Evolutionary conservation across 768 basidiomycete species (phyloP).

Genomic region (Coprinopsis strossmayeri): DNA sequence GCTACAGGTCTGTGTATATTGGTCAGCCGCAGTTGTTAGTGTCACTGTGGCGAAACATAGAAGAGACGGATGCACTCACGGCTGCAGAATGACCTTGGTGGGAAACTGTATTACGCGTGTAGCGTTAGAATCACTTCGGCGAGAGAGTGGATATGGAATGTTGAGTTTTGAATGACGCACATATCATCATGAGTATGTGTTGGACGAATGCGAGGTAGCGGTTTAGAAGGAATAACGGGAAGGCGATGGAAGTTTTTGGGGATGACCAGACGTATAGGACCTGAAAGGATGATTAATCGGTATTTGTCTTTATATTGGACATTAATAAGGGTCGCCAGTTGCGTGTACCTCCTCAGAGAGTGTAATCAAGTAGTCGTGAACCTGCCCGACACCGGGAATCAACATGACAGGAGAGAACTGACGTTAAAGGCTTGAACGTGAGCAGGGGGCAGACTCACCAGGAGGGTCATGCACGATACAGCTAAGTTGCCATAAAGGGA

Average conservation of each 20-base stretch:
- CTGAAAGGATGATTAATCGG: not conserved
- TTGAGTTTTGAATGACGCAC: not conserved
- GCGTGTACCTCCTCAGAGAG: not conserved
- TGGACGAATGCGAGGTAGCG: conserved; percentile 5
- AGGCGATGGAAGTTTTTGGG: not conserved
- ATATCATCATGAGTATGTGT: not conserved
- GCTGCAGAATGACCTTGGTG: not conserved
- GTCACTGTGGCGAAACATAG: no score
- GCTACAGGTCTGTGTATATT: not conserved
- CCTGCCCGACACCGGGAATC: no score
- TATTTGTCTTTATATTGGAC: not conserved
- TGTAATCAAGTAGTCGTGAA: not conserved
- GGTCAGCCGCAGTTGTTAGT: no score
- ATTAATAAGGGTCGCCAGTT: not conserved
- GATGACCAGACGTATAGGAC: conserved; percentile 3
- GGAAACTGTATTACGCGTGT: not conserved
- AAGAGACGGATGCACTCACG: no score
- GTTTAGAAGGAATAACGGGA: conserved; percentile 4
- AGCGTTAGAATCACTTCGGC: not conserved
- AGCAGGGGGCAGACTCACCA: not conserved
- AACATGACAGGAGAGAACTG: not conserved
- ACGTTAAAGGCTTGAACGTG: not conserved
- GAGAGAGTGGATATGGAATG: not conserved
- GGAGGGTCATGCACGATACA: not conserved
- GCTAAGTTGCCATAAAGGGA: not conserved